phyloP scores from a whole-genome alignment of 768 basidiomycete species.

The Pleurotus platypus region DNA sequence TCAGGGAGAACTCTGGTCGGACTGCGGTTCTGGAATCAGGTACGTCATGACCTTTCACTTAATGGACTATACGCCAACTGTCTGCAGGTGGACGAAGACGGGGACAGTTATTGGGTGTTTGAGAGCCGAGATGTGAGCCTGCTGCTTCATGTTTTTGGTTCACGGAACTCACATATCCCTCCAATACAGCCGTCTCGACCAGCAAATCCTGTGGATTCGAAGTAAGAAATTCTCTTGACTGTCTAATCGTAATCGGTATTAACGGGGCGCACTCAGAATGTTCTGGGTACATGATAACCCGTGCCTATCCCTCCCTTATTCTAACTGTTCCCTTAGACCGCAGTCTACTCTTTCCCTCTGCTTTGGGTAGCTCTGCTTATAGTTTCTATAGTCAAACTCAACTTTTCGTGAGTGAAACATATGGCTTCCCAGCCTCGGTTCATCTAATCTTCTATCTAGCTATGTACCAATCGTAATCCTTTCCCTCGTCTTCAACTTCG shows the following conservation, averaged over 20 bases:
- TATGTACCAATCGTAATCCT: conserved; percentile 94
- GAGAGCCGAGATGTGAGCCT: conserved; percentile 88
- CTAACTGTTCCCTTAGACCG: conserved; percentile 46
- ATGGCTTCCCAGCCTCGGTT: conserved; percentile 5
- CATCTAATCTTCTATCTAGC: conserved; percentile 32
- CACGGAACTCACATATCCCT: conserved; percentile 7
- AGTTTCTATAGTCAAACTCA: conserved; percentile 86
- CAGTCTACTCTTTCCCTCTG: conserved; percentile 84
- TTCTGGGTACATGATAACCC: conserved; percentile 66
- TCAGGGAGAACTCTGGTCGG: conserved; percentile 92
- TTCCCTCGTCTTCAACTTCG: conserved; percentile 93
- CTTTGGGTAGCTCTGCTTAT: conserved; percentile 87
- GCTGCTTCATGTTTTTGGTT: not conserved
- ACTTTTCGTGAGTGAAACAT: conserved; percentile 62
- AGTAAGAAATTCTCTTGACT: conserved; percentile 40
- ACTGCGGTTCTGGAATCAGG: conserved; percentile 96
- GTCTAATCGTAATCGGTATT: conserved; percentile 10
- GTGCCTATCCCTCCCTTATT: conserved; percentile 5
- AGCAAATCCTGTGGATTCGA: conserved; percentile 84
- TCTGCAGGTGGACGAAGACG: conserved; percentile 87
- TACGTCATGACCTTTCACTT: conserved; percentile 20
- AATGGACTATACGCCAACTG: not conserved
- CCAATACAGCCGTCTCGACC: conserved; percentile 73
- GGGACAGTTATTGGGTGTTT: conserved; percentile 96
- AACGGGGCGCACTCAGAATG: conserved; percentile 53